These are phyloP conservation scores for Lasiodiplodia gonubiensis DNA, from an alignment of 2,329 filamentous ascomycete genomes.

Conservation along the genomic window DNA sequence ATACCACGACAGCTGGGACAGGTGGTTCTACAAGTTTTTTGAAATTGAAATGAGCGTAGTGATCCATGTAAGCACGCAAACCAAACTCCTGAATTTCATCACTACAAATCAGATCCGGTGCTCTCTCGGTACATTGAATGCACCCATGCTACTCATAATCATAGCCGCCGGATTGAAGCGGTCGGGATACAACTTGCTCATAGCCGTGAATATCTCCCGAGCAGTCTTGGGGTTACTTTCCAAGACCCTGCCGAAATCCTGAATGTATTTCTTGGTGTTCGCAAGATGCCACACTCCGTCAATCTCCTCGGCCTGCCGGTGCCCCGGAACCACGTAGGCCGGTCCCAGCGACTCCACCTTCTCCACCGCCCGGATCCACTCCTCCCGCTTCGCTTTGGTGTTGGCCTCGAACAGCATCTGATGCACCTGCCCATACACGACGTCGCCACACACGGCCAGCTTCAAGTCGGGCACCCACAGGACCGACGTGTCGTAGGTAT, in stretches of 20 bases:
- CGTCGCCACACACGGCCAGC: conserved; percentile 48
- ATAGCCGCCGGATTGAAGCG: conserved; percentile 30
- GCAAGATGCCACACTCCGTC: conserved; percentile 40
- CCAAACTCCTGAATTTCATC: not conserved
- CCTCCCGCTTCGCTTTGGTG: conserved; percentile 39
- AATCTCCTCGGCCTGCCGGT: conserved; percentile 36
- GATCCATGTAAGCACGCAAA: not conserved
- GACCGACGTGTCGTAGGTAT: conserved; percentile 40
- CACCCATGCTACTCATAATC: conserved; percentile 21
- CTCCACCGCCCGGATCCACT: conserved; percentile 44
- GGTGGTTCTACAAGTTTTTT: too few relatives aligned
- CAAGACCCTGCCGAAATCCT: conserved; percentile 27
- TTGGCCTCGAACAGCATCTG: conserved; percentile 45
- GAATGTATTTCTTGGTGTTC: conserved; percentile 39
- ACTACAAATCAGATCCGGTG: not conserved
- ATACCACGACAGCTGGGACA: too few relatives aligned
- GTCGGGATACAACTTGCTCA: conserved; percentile 31
- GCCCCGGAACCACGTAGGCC: conserved; percentile 41
- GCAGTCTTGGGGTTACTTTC: conserved; percentile 25
- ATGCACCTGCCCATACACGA: conserved; percentile 47
- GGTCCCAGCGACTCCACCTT: conserved; percentile 42
- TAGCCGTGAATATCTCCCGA: conserved; percentile 28
- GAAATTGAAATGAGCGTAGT: too few relatives aligned
- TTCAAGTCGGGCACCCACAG: conserved; percentile 44
- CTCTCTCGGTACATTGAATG: conserved; percentile 2